Evolutionary conservation across 768 basidiomycete species (phyloP).

Genomic region (Leccinum longicurvipes): DNA sequence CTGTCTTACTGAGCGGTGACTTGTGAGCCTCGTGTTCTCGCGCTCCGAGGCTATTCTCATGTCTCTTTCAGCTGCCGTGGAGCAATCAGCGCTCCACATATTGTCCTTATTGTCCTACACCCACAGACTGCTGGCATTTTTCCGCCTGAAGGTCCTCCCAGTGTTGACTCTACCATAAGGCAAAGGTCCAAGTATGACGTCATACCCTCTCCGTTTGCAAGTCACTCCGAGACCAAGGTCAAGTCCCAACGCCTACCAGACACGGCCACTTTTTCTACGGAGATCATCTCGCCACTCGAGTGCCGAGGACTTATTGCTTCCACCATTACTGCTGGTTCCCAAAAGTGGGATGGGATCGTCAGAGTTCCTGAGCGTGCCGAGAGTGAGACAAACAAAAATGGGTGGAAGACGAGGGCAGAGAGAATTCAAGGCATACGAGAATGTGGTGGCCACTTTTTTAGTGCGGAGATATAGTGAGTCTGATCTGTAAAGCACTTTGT

Average conservation of each 20-base stretch:
- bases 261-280: slow-evolving; percentile 31
- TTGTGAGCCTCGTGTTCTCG: slow-evolving; percentile 48
- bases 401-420: slow-evolving; percentile 28
- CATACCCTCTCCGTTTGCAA: slow-evolving; percentile 19
- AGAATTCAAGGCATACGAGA: slow-evolving; percentile 25
- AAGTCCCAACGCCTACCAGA: slow-evolving; percentile 4
- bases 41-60: neutral
- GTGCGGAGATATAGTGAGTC: slow-evolving; percentile 33
- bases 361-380: slow-evolving; percentile 39
- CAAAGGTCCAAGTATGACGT: slow-evolving; percentile 3
- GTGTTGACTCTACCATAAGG: slow-evolving; percentile 14
- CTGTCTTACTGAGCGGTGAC: slow-evolving; percentile 49
- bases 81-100: slow-evolving; percentile 8
- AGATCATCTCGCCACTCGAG: slow-evolving; percentile 42
- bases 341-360: slow-evolving; percentile 52
- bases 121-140: slow-evolving; percentile 7
- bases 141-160: slow-evolving; percentile 16
- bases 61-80: slow-evolving; percentile 46
- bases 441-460: slow-evolving; percentile 37
- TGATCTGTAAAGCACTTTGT: neutral
- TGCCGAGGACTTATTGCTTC: slow-evolving; percentile 45
- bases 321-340: slow-evolving; percentile 28
- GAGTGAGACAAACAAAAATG: slow-evolving; percentile 9
- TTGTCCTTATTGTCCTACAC: slow-evolving; percentile 18
- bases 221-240: slow-evolving; percentile 7